Conservation (phyloP, 2,329 filamentous ascomycete genomes). For the Aureobasidium zeae region DNA sequence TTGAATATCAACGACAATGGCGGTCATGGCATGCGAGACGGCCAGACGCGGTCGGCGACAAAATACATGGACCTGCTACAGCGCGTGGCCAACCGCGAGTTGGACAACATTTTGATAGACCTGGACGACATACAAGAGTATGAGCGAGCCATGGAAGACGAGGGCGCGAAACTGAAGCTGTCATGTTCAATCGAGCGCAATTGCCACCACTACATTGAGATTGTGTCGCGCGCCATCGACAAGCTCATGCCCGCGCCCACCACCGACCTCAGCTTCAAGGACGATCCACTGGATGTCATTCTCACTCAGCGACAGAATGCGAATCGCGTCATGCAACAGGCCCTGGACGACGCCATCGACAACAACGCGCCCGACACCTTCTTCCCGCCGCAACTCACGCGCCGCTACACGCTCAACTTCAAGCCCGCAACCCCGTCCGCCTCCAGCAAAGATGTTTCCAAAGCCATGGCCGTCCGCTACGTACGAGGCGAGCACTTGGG, state of each 20-base stretch:
- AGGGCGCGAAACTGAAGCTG: constrained; percentile 50
- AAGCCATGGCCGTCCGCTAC: constrained; percentile 79
- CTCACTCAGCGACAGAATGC: constrained; percentile 83
- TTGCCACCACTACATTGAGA: constrained; percentile 89
- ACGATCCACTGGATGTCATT: constrained; percentile 92
- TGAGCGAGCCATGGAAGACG: constrained; percentile 61
- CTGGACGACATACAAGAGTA: constrained; percentile 82
- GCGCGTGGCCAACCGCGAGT: constrained; percentile 70
- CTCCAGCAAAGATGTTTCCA: constrained; percentile 50
- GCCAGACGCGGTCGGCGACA: constrained; percentile 48
- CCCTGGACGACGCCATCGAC: constrained; percentile 32
- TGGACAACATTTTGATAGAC: constrained; percentile 73
- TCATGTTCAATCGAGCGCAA: constrained; percentile 82
- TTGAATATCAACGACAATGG: constrained; percentile 83
- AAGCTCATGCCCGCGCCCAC: constrained; percentile 71
- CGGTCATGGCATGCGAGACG: constrained; percentile 60
- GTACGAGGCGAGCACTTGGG: constrained; percentile 90
- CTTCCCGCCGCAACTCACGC: constrained; percentile 85
- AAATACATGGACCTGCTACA: constrained; percentile 89
- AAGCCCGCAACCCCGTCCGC: constrained; percentile 73
- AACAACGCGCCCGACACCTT: constrained; percentile 62
- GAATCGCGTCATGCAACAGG: constrained; percentile 60
- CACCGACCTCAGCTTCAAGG: constrained; percentile 82
- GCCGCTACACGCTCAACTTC: constrained; percentile 92
- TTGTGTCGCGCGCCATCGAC: constrained; percentile 82